phyloP scores from a whole-genome alignment of 1,284 basidiomycete genomes.

The Pascua sp. region DNA sequence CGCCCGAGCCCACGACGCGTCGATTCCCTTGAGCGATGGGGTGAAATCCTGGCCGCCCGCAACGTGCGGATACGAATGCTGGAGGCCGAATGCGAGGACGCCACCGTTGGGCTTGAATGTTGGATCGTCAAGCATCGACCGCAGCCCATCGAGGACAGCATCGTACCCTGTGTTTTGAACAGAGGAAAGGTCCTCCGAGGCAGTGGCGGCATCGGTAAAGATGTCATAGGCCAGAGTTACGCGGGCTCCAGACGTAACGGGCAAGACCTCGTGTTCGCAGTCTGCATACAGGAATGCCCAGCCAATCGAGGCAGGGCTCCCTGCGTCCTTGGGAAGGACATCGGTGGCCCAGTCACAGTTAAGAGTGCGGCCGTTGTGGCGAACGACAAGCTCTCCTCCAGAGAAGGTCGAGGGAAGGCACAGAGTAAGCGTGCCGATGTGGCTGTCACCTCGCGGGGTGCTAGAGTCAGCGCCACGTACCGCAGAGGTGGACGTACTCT shows the following conservation, averaged over 20 bases:
- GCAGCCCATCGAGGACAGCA: too few relatives aligned
- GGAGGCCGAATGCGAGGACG: slow-evolving; percentile 48
- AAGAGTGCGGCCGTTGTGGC: slow-evolving; percentile 8
- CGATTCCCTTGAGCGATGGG: neutral
- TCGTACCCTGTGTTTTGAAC: too few relatives aligned
- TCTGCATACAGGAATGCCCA: slow-evolving; percentile 50
- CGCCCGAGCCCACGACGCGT: neutral
- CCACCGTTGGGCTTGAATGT: slow-evolving; percentile 34
- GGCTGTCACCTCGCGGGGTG: slow-evolving; percentile 1
- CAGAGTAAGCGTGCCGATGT: slow-evolving; percentile 19
- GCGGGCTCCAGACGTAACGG: slow-evolving; percentile 50
- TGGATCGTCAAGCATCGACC: neutral
- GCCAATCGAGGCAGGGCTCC: neutral
- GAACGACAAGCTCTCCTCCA: slow-evolving; percentile 25
- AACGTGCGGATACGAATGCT: slow-evolving; percentile 45
- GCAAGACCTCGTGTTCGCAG: slow-evolving; percentile 53
- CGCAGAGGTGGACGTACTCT: neutral
- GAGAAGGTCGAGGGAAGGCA: slow-evolving; percentile 23
- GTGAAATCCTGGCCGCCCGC: neutral
- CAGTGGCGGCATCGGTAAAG: slow-evolving; percentile 22
- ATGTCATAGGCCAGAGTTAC: slow-evolving; percentile 50
- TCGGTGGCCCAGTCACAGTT: slow-evolving; percentile 14
- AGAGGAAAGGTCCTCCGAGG: neutral
- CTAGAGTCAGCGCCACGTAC: neutral
- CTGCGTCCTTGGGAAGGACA: too few relatives aligned